Base-by-base conservation (phyloP, 2,329 filamentous ascomycete genomes). In the Rhexocercosporidium sp. region DNA sequence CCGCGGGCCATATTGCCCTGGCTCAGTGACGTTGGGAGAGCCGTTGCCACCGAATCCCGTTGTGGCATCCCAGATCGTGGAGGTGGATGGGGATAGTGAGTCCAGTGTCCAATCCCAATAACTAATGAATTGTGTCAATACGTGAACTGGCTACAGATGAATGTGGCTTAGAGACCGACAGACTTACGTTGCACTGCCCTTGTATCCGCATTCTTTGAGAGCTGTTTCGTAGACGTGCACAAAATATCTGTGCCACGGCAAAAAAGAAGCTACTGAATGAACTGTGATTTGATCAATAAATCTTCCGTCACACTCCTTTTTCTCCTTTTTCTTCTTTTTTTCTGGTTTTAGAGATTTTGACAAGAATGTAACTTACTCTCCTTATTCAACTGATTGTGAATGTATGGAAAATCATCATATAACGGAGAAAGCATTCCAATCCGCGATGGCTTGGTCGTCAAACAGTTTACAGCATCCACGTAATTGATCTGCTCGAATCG, bases 241-340 rank as follows among this genome's bases (percentile, higher is more conserved):
- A 69, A 78, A 82, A 67, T 80, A 78, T 44, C 81, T 77, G 66
- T 82, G 82, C 81, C 81, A 82, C 34, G 78, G 75, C 44, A 82
- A 70, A 71, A 82, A 81, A 70, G 62, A 67, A 9, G 66, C 67
- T 0, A 63, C 65, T 29, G 39, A 44, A 49, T 72, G 69, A 18
- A 69, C 64, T 78, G 20, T 9, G 22, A 37, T 29, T 60, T 29
- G 12, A 3, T 51, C 25, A 51, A 22, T 5, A 51, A 4, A 51
- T 16, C 39, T 29, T 29, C 25, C 7, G 7, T 11, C 11, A n/a
- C n/a, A n/a, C n/a, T n/a, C n/a, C n/a, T n/a, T n/a, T n/a, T n/a
- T n/a, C n/a, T n/a, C n/a, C n/a, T n/a, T n/a, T n/a, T n/a, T n/a
- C n/a, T n/a, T n/a, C n/a, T n/a, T n/a, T n/a, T n/a, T n/a, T n/a